A percentile compares a stretch with the other conserved stretches of the same genome.
Conservation (phyloP, 2,329 filamentous ascomycete species). For the Colletotrichum tabaci region DNA sequence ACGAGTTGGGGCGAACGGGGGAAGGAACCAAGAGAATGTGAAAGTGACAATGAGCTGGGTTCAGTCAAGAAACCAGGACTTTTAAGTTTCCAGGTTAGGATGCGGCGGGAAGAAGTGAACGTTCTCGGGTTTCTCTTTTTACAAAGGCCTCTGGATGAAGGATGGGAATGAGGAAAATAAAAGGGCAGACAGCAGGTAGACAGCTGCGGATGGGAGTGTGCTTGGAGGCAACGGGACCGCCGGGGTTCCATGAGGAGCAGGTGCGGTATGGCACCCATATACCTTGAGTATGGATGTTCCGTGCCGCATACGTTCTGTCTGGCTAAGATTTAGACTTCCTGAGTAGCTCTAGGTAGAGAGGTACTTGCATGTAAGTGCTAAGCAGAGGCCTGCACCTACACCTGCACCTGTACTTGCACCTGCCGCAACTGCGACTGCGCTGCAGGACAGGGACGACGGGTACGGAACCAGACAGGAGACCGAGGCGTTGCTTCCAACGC, state of each 20-base stretch:
- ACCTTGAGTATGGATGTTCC: slow-evolving; percentile 17
- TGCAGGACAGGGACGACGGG: slow-evolving; percentile 8
- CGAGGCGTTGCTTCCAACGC: slow-evolving; percentile 25
- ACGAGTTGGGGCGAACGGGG: slow-evolving; percentile 40
- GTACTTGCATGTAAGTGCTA: too few species aligned
- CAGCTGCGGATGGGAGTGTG: neutral
- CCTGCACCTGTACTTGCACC: too few species aligned
- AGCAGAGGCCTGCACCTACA: slow-evolving; percentile 1
- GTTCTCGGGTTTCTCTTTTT: slow-evolving; percentile 1
- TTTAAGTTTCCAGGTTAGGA: slow-evolving; percentile 3
- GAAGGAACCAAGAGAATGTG: slow-evolving; percentile 16
- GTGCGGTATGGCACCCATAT: too few species aligned
- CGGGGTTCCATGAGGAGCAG: too few species aligned
- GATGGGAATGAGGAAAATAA: neutral
- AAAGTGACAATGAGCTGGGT: slow-evolving; percentile 27
- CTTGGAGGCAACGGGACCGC: neutral
- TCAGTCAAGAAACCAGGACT: slow-evolving; percentile 13
- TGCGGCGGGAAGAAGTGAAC: neutral
- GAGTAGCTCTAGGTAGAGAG: neutral
- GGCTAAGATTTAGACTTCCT: neutral
- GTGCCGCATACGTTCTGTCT: slow-evolving; percentile 4
- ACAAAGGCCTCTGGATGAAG: neutral
- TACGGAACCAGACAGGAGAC: slow-evolving; percentile 4
- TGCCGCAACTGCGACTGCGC: neutral
- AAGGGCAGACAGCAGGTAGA: neutral